A percentile compares a stretch with the other conserved stretches of the same genome.
phyloP scores from a whole-genome alignment of 2,329 filamentous ascomycete species.

The Epichloe hybrida region DNA sequence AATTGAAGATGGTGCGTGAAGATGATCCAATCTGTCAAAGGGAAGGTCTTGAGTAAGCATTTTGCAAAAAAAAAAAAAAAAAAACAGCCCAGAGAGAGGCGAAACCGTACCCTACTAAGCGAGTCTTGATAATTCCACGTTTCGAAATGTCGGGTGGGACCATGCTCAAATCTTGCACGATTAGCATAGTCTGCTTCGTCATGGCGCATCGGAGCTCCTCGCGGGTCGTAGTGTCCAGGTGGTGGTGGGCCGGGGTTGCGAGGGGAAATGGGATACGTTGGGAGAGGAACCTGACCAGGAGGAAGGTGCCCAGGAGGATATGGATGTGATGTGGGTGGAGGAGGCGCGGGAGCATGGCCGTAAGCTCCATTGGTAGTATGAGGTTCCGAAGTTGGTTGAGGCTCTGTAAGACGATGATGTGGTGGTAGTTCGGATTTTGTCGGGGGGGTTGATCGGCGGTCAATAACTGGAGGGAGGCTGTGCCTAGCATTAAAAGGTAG shows the following conservation, averaged over 20 bases:
- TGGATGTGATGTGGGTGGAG: slow-evolving; percentile 25
- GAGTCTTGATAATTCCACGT: slow-evolving; percentile 40
- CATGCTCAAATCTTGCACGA: slow-evolving; percentile 30
- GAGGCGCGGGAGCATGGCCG: slow-evolving; percentile 19
- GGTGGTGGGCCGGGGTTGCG: slow-evolving; percentile 30
- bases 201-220: slow-evolving; percentile 25
- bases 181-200: slow-evolving; percentile 33
- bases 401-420: slow-evolving; percentile 20
- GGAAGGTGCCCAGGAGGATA: slow-evolving; percentile 30
- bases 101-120: slow-evolving; percentile 26
- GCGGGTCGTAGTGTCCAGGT: slow-evolving; percentile 29
- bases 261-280: slow-evolving; percentile 37
- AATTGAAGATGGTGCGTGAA: slow-evolving; percentile 40
- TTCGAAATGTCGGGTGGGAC: slow-evolving; percentile 35
- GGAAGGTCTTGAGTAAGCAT: slow-evolving; percentile 7
- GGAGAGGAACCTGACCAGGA: slow-evolving; percentile 33
- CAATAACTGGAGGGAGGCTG: slow-evolving; percentile 27
- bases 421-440: slow-evolving; percentile 24
- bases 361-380: slow-evolving; percentile 25
- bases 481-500: slow-evolving; percentile 23
- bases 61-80: too few species aligned
- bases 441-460: slow-evolving; percentile 28
- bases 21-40: slow-evolving; percentile 32
- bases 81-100: neutral
- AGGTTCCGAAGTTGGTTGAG: slow-evolving; percentile 24